Conservation (phyloP, 148 eudicot species). For the Fagopyrum esculentum region DNA sequence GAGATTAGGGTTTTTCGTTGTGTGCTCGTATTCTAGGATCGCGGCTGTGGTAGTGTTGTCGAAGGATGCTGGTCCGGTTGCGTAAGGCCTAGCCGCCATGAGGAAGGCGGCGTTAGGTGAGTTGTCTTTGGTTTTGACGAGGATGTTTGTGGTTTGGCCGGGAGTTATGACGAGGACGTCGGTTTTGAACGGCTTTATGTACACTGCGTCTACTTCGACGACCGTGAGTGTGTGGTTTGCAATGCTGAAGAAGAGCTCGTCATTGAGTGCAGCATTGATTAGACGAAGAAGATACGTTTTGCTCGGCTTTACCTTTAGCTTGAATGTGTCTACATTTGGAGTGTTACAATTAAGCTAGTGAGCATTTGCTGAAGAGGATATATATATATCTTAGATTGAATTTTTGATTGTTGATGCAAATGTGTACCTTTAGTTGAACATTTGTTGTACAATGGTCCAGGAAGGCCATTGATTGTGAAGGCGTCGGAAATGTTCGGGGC, state of each 20-base stretch:
- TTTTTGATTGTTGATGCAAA: background rate
- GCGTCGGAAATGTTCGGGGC: slow-evolving; percentile 54
- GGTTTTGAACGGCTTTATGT: slow-evolving; percentile 40
- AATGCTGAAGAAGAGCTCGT: slow-evolving; percentile 45
- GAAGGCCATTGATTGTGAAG: slow-evolving; percentile 46
- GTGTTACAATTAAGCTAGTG: background rate
- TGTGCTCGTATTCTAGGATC: slow-evolving; percentile 33
- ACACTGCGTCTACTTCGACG: slow-evolving; percentile 45
- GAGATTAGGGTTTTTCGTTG: slow-evolving; percentile 25
- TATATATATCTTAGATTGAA: background rate
- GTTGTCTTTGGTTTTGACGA: slow-evolving; percentile 30
- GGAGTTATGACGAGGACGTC: slow-evolving; percentile 38
- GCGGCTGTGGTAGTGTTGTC: slow-evolving; percentile 50
- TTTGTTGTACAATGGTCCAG: slow-evolving; percentile 46
- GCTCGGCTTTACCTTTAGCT: slow-evolving; percentile 39
- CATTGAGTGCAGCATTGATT: slow-evolving; percentile 54
- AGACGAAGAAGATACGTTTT: slow-evolving; percentile 40
- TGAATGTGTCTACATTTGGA: slow-evolving; percentile 33
- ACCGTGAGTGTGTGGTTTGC: slow-evolving; percentile 49
- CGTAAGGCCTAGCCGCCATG: slow-evolving; percentile 43
- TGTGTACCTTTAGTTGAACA: slow-evolving; percentile 38
- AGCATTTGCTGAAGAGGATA: background rate
- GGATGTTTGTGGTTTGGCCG: slow-evolving; percentile 47
- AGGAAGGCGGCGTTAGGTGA: slow-evolving; percentile 30
- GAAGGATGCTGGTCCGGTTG: slow-evolving; percentile 36